A percentile compares a stretch with the other conserved stretches of the same genome.
Evolutionary conservation across 2,329 filamentous ascomycete species (phyloP).

Genomic region (Chaetomium olivaceum): DNA sequence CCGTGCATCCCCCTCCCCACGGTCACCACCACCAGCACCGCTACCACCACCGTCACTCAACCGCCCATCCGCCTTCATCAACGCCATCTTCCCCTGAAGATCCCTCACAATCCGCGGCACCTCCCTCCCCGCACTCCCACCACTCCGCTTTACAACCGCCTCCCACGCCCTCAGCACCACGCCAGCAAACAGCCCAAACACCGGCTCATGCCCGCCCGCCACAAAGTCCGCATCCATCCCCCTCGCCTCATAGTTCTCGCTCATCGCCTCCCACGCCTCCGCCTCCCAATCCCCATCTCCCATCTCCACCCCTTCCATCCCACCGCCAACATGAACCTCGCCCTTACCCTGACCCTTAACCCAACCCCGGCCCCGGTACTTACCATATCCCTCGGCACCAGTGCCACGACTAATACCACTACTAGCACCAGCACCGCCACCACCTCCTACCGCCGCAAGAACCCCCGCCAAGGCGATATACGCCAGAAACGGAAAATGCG

Average conservation of each 20-base stretch:
- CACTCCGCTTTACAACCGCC: neutral
- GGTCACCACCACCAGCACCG: neutral
- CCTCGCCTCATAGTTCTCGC: constrained; percentile 36
- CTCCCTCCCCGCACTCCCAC: neutral
- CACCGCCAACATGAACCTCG: constrained; percentile 22
- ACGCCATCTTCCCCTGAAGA: neutral
- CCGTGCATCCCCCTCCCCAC: no score
- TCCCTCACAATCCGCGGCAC: constrained; percentile 15
- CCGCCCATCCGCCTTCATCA: neutral
- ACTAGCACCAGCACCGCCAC: no score
- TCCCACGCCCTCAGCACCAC: constrained; percentile 15
- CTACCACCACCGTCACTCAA: neutral
- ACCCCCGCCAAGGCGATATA: constrained; percentile 35
- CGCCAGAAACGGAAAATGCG: constrained; percentile 44
- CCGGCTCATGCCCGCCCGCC: neutral
- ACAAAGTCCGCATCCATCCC: neutral
- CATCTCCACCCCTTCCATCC: constrained; percentile 13
- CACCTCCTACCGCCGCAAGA: neutral
- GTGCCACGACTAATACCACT: no score
- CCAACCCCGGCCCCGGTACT: no score
- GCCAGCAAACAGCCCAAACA: constrained; percentile 10
- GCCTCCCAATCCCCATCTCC: constrained; percentile 23
- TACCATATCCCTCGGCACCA: no score
- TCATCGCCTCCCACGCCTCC: constrained; percentile 39
- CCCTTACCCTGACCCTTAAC: neutral